Conservation (phyloP, 495 filamentous ascomycete genomes). For the Lepraria neglecta region DNA sequence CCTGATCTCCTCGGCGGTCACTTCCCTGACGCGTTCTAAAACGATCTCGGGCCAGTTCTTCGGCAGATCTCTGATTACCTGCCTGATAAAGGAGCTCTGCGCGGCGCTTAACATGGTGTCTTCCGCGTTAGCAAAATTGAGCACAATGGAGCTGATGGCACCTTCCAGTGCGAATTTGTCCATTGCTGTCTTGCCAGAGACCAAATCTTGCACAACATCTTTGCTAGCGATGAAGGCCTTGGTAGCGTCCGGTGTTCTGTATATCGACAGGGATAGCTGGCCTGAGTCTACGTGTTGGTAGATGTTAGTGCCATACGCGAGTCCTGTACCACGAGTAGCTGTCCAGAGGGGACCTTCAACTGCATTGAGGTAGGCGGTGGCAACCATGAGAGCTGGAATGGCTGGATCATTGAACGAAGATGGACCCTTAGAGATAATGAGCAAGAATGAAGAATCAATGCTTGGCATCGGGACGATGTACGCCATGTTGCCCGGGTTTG, state of each 20-base stretch:
- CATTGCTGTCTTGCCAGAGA: constrained; percentile 55
- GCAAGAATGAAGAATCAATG: constrained; percentile 85
- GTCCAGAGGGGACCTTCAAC: constrained; percentile 93
- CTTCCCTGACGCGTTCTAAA: constrained; percentile 66
- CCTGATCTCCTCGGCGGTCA: constrained; percentile 70
- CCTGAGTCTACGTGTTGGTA: constrained; percentile 68
- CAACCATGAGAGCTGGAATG: constrained; percentile 79
- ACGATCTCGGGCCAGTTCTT: constrained; percentile 72
- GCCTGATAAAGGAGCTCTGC: constrained; percentile 69
- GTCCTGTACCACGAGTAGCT: constrained; percentile 80
- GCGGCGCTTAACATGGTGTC: constrained; percentile 74
- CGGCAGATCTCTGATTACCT: constrained; percentile 70
- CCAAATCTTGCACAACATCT: constrained; percentile 63
- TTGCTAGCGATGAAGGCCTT: constrained; percentile 76
- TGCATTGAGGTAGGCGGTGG: constrained; percentile 81
- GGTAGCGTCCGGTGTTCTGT: constrained; percentile 81
- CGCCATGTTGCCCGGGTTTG: constrained; percentile 61
- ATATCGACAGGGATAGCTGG: constrained; percentile 72
- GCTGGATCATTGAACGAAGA: constrained; percentile 66
- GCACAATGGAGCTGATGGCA: constrained; percentile 80
- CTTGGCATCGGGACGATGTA: constrained; percentile 86
- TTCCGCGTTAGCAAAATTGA: constrained; percentile 78
- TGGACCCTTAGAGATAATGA: constrained; percentile 67
- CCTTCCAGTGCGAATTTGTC: constrained; percentile 82
- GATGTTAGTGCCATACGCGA: constrained; percentile 83